phyloP scores from a whole-genome alignment of 441 rosid species.

The Erysimum pusillum region DNA sequence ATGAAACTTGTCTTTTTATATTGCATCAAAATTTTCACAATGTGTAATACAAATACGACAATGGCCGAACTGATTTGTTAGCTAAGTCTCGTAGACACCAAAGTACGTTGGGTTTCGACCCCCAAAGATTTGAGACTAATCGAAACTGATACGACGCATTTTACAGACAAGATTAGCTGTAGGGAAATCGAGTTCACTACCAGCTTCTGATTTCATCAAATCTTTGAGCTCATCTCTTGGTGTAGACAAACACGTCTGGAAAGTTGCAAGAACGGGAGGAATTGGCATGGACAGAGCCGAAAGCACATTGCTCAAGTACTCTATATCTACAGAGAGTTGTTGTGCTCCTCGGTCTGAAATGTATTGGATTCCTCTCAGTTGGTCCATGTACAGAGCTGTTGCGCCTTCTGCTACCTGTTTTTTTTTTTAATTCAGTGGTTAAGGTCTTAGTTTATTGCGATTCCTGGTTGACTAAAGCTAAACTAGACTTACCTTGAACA shows the following conservation, averaged over 20 bases:
- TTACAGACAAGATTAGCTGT: slow-evolving; percentile 91
- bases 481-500: slow-evolving; percentile 81
- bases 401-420: slow-evolving; percentile 95
- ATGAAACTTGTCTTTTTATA: slow-evolving; percentile 9
- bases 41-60: slow-evolving; percentile 25
- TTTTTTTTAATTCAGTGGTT: not conserved
- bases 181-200: slow-evolving; percentile 81
- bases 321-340: slow-evolving; percentile 89
- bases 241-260: slow-evolving; percentile 84
- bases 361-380: slow-evolving; percentile 88
- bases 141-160: slow-evolving; percentile 84
- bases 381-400: slow-evolving; percentile 92
- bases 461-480: not conserved
- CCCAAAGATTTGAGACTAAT: slow-evolving; percentile 48
- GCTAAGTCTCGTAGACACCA: slow-evolving; percentile 29
- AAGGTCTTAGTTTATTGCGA: slow-evolving; percentile 7
- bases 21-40: slow-evolving; percentile 28
- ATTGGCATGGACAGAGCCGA: slow-evolving; percentile 90
- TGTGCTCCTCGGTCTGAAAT: slow-evolving; percentile 90
- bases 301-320: slow-evolving; percentile 95
- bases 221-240: slow-evolving; percentile 84
- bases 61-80: slow-evolving; percentile 31
- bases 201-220: slow-evolving; percentile 76
- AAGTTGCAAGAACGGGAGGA: slow-evolving; percentile 82
- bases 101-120: slow-evolving; percentile 7